Base-by-base conservation (phyloP, 805 yeast genomes). In the Wickerhamomyces queroliae region DNA sequence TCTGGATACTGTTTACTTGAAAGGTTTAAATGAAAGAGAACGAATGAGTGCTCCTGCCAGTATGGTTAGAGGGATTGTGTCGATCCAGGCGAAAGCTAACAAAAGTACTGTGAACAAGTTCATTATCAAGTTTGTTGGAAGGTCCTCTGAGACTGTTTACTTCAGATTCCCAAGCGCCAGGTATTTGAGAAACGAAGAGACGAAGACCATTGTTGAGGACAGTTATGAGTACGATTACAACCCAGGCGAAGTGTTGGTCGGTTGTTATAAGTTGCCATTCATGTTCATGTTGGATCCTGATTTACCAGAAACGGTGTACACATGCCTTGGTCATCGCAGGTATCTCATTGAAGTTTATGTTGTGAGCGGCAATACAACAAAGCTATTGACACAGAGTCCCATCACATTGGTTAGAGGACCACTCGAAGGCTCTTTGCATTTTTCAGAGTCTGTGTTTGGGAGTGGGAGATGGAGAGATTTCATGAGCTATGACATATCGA, bases 181-280 rank as follows among this genome's bases (percentile, higher is more conserved):
- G 38, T 32, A 39, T 22, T 26, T 44, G 23, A 18, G 25, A 8
- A 17, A 32, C n/a, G 16, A 19, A 18, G 39, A 28, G 8, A 29
- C 20, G 17, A 36, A 28, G 23, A 16, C 36, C n/a, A 30, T 31
- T 9, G 21, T 53, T 13, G 24, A 49, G 21, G 56, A 53, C 16
- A 37, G 35, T 2, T 43, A 37, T 39, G 22, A 35, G 9, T 48
- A 47, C 29, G 17, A 43, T 7, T 32, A 42, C 4, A 34, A 28
- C 0, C 20, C 37, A 2, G 11, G 15, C 2, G 23, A 25, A 21
- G 34, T 46, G 13, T 27, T 44, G 16, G 48, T 26, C 30, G 58
- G 58, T 3, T 37, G 37, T 3, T 47, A 53, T 35, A 38, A 32
- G 1, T 41, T 52, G 21, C 58, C 58, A 1, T 53, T 53, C 41